Conservation (phyloP, 306 rosid genomes). For the Neltuma alba region DNA sequence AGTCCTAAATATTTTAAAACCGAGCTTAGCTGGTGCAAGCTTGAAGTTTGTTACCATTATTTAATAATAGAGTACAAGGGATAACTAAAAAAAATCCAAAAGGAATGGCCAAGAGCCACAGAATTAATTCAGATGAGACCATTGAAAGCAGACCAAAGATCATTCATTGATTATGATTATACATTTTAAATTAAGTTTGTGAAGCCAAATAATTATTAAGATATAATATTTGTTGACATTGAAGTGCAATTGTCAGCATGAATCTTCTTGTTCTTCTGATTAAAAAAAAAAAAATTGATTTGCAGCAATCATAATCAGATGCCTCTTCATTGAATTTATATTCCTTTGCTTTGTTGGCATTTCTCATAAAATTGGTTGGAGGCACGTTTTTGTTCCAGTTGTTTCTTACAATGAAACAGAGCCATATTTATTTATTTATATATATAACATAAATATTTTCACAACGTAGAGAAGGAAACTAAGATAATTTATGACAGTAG, state of each 20-base stretch:
- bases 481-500: not conserved
- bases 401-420: slow-evolving; percentile 28
- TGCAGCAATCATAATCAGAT: not conserved
- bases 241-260: not conserved
- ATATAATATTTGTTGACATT: not conserved
- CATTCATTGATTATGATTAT: too few species aligned
- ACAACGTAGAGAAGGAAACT: not conserved
- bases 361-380: slow-evolving; percentile 45
- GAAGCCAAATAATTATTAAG: not conserved
- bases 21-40: slow-evolving; percentile 1
- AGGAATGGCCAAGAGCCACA: not conserved
- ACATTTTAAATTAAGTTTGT: too few species aligned
- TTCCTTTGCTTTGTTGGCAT: slow-evolving; percentile 42
- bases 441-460: not conserved
- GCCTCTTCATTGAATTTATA: not conserved
- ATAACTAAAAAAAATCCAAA: not conserved
- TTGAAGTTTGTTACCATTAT: not conserved
- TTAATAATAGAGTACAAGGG: not conserved
- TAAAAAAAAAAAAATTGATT: not conserved
- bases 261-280: not conserved
- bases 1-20: not conserved
- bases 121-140: not conserved
- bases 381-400: slow-evolving; percentile 52
- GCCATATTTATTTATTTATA: not conserved
- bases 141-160: not conserved